phyloP scores from a whole-genome alignment of 2,329 filamentous ascomycete species.

The Pseudocercospora fuligena region DNA sequence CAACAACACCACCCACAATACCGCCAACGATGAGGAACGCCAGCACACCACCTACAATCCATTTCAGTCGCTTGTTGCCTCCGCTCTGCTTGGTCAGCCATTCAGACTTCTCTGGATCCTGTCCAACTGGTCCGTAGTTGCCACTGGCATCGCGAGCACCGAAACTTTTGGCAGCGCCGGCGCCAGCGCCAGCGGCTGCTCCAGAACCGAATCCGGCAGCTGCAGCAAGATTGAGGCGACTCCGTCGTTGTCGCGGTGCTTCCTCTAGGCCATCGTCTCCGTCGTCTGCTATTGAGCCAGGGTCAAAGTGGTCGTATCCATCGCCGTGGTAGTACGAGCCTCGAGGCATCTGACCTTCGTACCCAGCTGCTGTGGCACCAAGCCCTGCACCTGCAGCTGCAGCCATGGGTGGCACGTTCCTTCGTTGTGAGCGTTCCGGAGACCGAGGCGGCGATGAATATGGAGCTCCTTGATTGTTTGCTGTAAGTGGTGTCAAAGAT shows the following conservation, averaged over 20 bases:
- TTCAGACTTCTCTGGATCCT: slow-evolving; percentile 65
- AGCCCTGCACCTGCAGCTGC: slow-evolving; percentile 14
- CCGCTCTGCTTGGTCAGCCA: slow-evolving; percentile 66
- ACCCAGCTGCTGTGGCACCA: slow-evolving; percentile 18
- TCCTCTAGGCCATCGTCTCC: slow-evolving; percentile 80
- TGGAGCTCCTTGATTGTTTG: slow-evolving; percentile 17
- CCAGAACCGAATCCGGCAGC: slow-evolving; percentile 47
- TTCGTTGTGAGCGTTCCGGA: slow-evolving; percentile 21
- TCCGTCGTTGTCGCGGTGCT: slow-evolving; percentile 33
- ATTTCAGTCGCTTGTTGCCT: slow-evolving; percentile 69
- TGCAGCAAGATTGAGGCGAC: slow-evolving; percentile 31
- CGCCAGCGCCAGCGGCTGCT: slow-evolving; percentile 44
- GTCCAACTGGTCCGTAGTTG: slow-evolving; percentile 61
- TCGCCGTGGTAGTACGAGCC: slow-evolving; percentile 34
- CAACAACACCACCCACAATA: slow-evolving; percentile 75
- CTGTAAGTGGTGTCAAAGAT: slow-evolving; percentile 35
- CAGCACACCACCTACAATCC: slow-evolving; percentile 69
- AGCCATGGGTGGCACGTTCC: slow-evolving; percentile 16
- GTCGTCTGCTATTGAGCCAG: slow-evolving; percentile 81
- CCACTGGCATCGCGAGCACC: slow-evolving; percentile 43
- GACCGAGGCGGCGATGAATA: slow-evolving; percentile 26
- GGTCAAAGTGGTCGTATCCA: slow-evolving; percentile 61
- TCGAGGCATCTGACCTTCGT: slow-evolving; percentile 25
- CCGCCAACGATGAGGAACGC: slow-evolving; percentile 69
- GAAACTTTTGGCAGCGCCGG: slow-evolving; percentile 43